phyloP scores from a whole-genome alignment of 2,329 filamentous ascomycete genomes.

The Graphiopsis chlorocephala region DNA sequence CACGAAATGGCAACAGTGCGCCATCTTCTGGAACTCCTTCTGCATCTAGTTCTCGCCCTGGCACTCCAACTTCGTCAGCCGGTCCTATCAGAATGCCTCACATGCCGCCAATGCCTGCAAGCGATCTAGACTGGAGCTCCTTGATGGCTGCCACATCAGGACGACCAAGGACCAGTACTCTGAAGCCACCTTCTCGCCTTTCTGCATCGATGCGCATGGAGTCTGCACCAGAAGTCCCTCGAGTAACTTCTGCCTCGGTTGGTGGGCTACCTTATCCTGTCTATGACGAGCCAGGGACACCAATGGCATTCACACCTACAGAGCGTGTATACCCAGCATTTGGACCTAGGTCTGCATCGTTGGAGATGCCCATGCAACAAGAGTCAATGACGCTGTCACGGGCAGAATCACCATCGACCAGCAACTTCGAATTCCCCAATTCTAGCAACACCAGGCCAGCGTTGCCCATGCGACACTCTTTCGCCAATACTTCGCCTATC shows the following conservation, averaged over 20 bases:
- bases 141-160: constrained; percentile 15
- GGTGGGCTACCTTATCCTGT: constrained; percentile 15
- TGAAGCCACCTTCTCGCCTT: constrained; percentile 11
- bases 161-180: neutral
- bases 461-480: constrained; percentile 17
- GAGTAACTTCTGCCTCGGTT: constrained; percentile 18
- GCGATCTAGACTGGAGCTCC: constrained; percentile 33
- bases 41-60: constrained; percentile 25
- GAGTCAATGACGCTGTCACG: constrained; percentile 18
- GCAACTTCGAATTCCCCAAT: constrained; percentile 14
- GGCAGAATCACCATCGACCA: constrained; percentile 22
- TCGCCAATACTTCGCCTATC: constrained; percentile 15
- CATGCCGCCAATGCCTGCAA: constrained; percentile 27
- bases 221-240: constrained; percentile 15
- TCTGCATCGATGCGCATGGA: constrained; percentile 15
- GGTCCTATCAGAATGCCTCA: constrained; percentile 20
- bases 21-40: constrained; percentile 23
- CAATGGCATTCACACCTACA: constrained; percentile 40
- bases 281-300: constrained; percentile 31
- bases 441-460: neutral
- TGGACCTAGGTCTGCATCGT: constrained; percentile 18
- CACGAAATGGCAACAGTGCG: constrained; percentile 18
- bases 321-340: constrained; percentile 43
- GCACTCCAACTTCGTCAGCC: constrained; percentile 25
- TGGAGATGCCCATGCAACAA: constrained; percentile 19